A percentile compares a stretch with the other conserved stretches of the same genome.
These are phyloP conservation scores for Exophiala mesophila DNA, from an alignment of 2,329 filamentous ascomycete genomes.

Conservation along the genomic window DNA sequence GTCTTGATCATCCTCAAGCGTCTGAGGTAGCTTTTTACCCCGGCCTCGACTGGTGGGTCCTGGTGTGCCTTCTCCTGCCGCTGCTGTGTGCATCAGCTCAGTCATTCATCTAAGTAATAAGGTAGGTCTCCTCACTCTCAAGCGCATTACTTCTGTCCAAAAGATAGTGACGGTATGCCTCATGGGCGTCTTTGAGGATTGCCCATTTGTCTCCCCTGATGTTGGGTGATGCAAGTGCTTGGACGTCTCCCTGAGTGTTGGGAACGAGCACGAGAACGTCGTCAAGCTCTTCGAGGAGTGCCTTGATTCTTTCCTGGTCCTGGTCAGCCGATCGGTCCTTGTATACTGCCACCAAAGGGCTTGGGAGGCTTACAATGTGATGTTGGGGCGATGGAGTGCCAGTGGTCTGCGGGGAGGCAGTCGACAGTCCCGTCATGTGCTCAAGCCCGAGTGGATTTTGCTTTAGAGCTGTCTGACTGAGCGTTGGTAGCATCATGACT, in stretches of 20 bases:
- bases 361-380: not conserved
- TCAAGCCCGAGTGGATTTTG: not conserved
- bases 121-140: slow-evolving; percentile 1
- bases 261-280: slow-evolving; percentile 18
- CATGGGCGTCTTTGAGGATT: slow-evolving; percentile 16
- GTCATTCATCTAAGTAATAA: too few species aligned
- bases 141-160: slow-evolving; percentile 1
- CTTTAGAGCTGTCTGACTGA: not conserved
- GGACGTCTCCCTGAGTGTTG: slow-evolving; percentile 10
- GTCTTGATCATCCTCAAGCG: not conserved
- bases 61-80: too few species aligned
- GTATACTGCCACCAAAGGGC: too few species aligned
- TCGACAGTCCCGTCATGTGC: not conserved
- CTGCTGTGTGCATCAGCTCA: too few species aligned
- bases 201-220: slow-evolving; percentile 10
- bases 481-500: too few species aligned
- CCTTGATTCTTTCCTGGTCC: slow-evolving; percentile 13
- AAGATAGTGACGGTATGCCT: slow-evolving; percentile 12
- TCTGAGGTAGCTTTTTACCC: not conserved
- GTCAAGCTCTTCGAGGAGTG: slow-evolving; percentile 18
- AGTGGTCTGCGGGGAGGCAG: not conserved
- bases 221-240: slow-evolving; percentile 16
- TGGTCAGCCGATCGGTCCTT: not conserved
- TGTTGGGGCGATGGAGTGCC: not conserved
- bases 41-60: too few species aligned